These are phyloP conservation scores for Gynandropsis gynandra DNA, from an alignment of 345 rosid species.

Conservation along the genomic window DNA sequence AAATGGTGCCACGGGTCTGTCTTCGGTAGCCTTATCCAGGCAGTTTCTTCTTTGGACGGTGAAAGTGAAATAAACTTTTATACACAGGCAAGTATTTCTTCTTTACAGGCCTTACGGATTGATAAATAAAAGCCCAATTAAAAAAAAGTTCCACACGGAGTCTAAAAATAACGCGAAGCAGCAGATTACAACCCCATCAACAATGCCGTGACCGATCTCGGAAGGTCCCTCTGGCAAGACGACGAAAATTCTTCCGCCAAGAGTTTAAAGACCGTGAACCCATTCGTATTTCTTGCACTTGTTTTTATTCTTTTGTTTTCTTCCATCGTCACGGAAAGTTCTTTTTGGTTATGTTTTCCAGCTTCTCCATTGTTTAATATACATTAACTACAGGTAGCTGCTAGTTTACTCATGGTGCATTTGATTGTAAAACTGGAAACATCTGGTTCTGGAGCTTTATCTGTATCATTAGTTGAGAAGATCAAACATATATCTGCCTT, in stretches of 20 bases:
- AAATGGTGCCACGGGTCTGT: constrained; percentile 56
- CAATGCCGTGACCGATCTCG: neutral
- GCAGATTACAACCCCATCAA: neutral
- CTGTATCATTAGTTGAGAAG: constrained; percentile 56
- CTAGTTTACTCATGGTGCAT: constrained; percentile 56
- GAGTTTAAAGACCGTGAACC: no score
- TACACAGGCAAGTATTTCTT: constrained; percentile 38
- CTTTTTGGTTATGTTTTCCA: constrained; percentile 2
- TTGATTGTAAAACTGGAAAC: constrained; percentile 55
- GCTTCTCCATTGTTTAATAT: constrained; percentile 13
- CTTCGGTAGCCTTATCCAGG: constrained; percentile 45
- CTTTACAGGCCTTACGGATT: no score
- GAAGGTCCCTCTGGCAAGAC: neutral
- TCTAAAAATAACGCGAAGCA: constrained; percentile 1
- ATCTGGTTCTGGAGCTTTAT: constrained; percentile 58
- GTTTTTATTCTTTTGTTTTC: no score
- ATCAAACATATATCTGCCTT: constrained; percentile 36
- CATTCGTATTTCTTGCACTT: neutral
- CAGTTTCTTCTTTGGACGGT: constrained; percentile 49
- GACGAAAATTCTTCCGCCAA: constrained; percentile 2
- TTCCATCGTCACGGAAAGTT: constrained; percentile 14
- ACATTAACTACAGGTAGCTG: constrained; percentile 52
- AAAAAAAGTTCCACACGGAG: neutral
- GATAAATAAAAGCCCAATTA: no score
- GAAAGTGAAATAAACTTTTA: constrained; percentile 37